Evolutionary conservation across 768 basidiomycete genomes (phyloP), one percentile per base, ranked within the genome.

Genomic region (Rhizopogon vesiculosus): DNA sequence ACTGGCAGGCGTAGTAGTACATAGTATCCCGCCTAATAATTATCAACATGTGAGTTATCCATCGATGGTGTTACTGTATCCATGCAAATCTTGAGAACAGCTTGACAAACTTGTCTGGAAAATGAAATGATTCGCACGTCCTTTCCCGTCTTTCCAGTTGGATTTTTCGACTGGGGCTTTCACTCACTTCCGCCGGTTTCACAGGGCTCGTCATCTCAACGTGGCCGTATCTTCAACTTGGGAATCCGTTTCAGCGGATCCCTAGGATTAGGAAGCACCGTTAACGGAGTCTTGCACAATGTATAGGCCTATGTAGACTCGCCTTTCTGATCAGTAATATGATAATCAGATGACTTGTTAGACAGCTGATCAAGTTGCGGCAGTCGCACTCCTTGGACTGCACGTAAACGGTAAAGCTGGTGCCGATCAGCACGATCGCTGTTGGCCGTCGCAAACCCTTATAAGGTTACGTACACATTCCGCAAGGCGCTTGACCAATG

Each of bases 231-330:
- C 67, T 38, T 38, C 48, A 49, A 49, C 35, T 65, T 67, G 66
- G 58, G 65, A 67, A 65, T 61, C 16, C 19, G 49, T 45, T 53
- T 57, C 45, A 57, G 66, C 54, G 63, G 58, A 69, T 63, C 66
- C 40, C 53, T 42, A 33, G 40, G 38, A 42, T 48, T 38, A 51
- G 33, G 48, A 49, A 35, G 46, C 13, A 19, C n/a, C 46, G 46
- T 46, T 38, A n/a, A 8, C 45, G 31, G 45, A 33, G 29, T 46
- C 29, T 46, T 33, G 45, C 18, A 33, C 31, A 33, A 33, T 10
- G 25, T 25, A 25, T 25, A 25, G 10, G 10, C 45, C n/a, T 12
- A 45, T 39, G 28, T 16, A 45, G 22, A 39, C 45, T 16, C 45
- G 53, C 40, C n/a, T 25, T 43, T 40, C 44, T 50, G 45, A 29